Base-by-base conservation (phyloP, 2,329 filamentous ascomycete genomes). In the Zymoseptoria ardabiliae region DNA sequence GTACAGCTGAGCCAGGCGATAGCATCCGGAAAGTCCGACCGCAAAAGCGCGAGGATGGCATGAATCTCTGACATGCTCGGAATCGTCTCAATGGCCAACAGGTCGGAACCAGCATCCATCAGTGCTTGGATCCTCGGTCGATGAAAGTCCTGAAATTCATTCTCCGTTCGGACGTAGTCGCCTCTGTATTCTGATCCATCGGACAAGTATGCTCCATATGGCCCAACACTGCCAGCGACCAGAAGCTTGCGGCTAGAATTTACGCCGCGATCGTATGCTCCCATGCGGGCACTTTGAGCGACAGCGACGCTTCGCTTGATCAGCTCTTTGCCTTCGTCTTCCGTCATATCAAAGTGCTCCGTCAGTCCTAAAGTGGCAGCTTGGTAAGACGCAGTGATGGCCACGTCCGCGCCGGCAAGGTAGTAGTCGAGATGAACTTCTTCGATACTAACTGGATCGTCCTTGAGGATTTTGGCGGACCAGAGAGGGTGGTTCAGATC, bases 301-400 rank as follows among this genome's bases (percentile, higher is more conserved):
- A 79, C 63, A 28, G 69, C 57, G 13, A 78, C 78, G 60, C 76
- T 79, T 53, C 68, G 71, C 45, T 62, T 65, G 25, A 80, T 71
- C 19, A 79, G 62, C 1, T 68, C 61, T n/a, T 65, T 66, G 2
- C 74, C 74, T 11, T 74, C 69, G 2, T 64, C 58, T 48, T 73
- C 68, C 35, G 58, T 65, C 35, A 77, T 49, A 1, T 62, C 62
- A 10, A 77, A 66, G 55, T 79, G 74, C 28, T 76, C 65, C 10
- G 62, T 53, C 4, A 80, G 66, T 5, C 78, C 78, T 2, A 67
- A 67, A 6, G 74, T 65, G n/a, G 74, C 74, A 2, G 78, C 76
- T 67, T 80, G 78, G 61, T 80, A 80, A 13, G 73, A 77, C 4
- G 77, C 72, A 30, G 78, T 80, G 64, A 77, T 79, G 10, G 75